These are phyloP conservation scores for Pestalotiopsis sp. DNA, from an alignment of 2,329 filamentous ascomycete species.

Conservation along the genomic window DNA sequence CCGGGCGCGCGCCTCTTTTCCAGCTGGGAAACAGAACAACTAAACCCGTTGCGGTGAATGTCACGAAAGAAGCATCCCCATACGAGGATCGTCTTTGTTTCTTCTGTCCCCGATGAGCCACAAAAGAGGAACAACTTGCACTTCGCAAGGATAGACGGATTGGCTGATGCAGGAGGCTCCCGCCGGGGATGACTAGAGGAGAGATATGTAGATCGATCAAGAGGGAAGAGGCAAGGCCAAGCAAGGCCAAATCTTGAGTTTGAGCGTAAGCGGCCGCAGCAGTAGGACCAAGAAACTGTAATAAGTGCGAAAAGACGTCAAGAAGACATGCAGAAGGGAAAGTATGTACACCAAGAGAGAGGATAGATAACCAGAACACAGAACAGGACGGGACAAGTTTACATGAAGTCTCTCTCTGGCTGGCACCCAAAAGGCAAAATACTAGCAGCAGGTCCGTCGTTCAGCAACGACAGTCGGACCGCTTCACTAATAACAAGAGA, in stretches of 20 bases:
- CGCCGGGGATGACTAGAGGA: not conserved
- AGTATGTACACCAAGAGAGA: not conserved
- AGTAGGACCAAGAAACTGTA: not conserved
- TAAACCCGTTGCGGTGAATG: constrained; percentile 6
- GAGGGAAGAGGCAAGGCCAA: not conserved
- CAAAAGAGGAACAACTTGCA: not conserved
- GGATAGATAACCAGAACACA: not conserved
- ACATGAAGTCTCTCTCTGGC: not conserved
- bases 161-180: not conserved
- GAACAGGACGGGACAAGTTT: not conserved
- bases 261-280: not conserved
- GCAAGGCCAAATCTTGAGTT: not conserved
- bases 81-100: not conserved
- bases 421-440: not conserved
- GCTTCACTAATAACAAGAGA: not conserved
- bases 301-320: not conserved
- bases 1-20: not conserved
- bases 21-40: not conserved
- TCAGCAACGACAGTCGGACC: not conserved
- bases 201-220: not conserved
- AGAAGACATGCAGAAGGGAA: not conserved
- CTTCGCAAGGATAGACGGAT: not conserved
- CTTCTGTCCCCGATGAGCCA: not conserved
- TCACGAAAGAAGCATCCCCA: not conserved
- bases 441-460: not conserved